phyloP scores from a whole-genome alignment of 805 yeast genomes.

The Lipomyces japonicus region DNA sequence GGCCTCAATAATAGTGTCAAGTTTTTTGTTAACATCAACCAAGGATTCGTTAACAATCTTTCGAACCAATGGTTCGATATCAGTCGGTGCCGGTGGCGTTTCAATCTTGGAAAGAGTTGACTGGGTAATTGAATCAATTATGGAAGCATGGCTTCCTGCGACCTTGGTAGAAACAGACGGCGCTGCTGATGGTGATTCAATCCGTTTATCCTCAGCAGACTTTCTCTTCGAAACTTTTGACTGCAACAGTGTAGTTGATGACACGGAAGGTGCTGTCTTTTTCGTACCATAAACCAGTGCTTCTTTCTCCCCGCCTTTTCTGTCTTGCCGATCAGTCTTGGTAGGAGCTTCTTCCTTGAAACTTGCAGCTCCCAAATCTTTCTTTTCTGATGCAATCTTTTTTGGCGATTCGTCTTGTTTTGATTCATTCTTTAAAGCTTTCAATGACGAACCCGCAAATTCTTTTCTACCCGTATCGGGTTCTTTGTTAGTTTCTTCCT shows the following conservation, averaged over 20 bases:
- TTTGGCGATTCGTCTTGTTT: too few relatives aligned
- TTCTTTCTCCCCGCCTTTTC: too few relatives aligned
- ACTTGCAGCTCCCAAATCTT: too few relatives aligned
- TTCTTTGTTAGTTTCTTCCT: not conserved
- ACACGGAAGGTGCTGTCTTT: not conserved
- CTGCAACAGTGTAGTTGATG: not conserved
- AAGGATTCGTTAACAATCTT: not conserved
- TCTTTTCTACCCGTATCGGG: too few relatives aligned
- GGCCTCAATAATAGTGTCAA: not conserved
- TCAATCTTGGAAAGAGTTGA: not conserved
- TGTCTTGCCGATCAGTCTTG: too few relatives aligned
- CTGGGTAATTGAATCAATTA: not conserved
- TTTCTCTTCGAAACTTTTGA: not conserved
- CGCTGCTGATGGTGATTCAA: conserved; percentile 10
- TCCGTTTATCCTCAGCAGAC: not conserved
- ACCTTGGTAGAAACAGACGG: not conserved
- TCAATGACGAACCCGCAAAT: too few relatives aligned
- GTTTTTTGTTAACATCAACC: not conserved
- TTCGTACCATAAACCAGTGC: not conserved
- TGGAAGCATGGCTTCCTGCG: not conserved
- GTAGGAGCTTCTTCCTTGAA: too few relatives aligned
- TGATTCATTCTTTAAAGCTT: too few relatives aligned
- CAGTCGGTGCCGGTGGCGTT: not conserved
- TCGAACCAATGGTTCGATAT: not conserved
- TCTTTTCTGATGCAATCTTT: too few relatives aligned